Evolutionary conservation across 805 yeast species (phyloP), one percentile per base, ranked within the genome.

Genomic region (Candida patagonica): DNA sequence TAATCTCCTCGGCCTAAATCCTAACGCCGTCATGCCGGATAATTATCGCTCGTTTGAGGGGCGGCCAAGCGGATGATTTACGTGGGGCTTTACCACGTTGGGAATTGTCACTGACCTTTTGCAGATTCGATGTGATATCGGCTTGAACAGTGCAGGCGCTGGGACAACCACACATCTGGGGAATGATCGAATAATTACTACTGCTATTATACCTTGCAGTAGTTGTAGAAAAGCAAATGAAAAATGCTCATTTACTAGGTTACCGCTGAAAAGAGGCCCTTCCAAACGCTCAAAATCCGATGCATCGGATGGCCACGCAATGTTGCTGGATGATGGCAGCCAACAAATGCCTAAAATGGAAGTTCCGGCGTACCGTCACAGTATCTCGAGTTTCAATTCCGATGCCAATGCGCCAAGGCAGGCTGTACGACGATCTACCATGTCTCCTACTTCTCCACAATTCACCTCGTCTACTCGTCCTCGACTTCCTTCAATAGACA

Each of bases 231-330:
- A 74, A 38, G 64, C 68, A 32, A 67, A 67, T 47, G 77, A 71
- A 22, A 58, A 56, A 21, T 76, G 82, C 57, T 62, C 75, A 6
- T 76, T 75, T 49, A 65, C 72, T 19, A 62, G 81, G 25, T 60
- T 71, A 20, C 82, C 80, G 21, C 60, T 76, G 53, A 76, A 76
- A 47, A 61, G 82, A 40, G 82, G 82, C 1, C 82, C 82, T 2
- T 65, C 76, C 1, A 75, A 73, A 49, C 76, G 79, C 21, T 67
- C 63, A 41, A 40, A 42, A 10, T 23, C 38, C n/a, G 42, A 37
- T 12, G 26, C 35, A 3, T 26, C 36, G n/a, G n/a, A n/a, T n/a
- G n/a, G n/a, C n/a, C n/a, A n/a, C n/a, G n/a, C n/a, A n/a, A n/a
- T n/a, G n/a, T n/a, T n/a, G n/a, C n/a, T n/a, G n/a, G n/a, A n/a